These are phyloP conservation scores for Daldinia sp. DNA, from an alignment of 2,329 filamentous ascomycete species.

Conservation along the genomic window DNA sequence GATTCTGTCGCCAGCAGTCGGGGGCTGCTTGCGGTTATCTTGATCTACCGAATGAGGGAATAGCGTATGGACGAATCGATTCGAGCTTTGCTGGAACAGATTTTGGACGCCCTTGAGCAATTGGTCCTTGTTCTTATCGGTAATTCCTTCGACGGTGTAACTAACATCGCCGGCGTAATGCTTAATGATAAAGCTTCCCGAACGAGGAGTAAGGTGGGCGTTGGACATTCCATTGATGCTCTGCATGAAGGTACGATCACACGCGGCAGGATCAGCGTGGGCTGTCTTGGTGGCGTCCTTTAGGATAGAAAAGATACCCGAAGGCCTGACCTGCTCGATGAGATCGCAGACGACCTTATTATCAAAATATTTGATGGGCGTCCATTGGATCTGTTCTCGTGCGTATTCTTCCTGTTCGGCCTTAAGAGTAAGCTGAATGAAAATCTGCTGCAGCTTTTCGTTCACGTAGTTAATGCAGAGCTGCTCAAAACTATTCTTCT, in stretches of 20 bases:
- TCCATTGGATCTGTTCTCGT: conserved; percentile 96
- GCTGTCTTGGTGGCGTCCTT: conserved; percentile 99
- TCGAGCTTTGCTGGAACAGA: conserved; percentile 83
- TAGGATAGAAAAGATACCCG: conserved; percentile 91
- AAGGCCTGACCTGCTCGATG: conserved; percentile 90
- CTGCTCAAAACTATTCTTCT: conserved; percentile 99
- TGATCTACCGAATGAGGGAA: conserved; percentile 95
- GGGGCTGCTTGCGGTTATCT: conserved; percentile 92
- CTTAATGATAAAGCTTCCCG: conserved; percentile 98
- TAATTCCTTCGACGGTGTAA: conserved; percentile 95
- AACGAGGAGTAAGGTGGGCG: conserved; percentile 87
- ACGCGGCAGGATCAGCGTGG: conserved; percentile 91
- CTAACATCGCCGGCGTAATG: conserved; percentile 97
- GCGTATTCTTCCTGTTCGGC: conserved; percentile 98
- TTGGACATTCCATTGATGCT: conserved; percentile 91
- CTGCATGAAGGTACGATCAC: conserved; percentile 95
- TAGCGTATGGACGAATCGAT: conserved; percentile 83
- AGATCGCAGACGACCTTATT: conserved; percentile 99
- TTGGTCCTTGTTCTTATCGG: conserved; percentile 99
- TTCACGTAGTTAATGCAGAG: conserved; percentile 99
- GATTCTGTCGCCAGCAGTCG: conserved; percentile 96
- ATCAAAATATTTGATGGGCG: conserved; percentile 98
- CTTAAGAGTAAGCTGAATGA: conserved; percentile 96
- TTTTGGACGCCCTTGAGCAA: conserved; percentile 92
- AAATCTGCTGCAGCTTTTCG: conserved; percentile 98